Conservation (phyloP, 148 eudicot genomes). For the Selenicereus undatus region DNA sequence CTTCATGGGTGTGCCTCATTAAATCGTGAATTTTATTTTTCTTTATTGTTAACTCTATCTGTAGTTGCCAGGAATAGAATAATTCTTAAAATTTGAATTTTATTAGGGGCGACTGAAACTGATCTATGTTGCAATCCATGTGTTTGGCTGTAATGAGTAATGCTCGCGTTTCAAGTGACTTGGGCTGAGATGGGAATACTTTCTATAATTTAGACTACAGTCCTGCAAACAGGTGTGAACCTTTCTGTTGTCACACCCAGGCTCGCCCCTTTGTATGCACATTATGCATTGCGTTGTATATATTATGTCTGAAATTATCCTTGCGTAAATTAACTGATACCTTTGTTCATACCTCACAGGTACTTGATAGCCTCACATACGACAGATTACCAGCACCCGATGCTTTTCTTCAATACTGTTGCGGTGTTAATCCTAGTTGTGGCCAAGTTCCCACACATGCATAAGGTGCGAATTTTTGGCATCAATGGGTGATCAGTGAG, state of each 20-base stretch:
- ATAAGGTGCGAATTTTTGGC: conserved; percentile 95
- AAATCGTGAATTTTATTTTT: background rate
- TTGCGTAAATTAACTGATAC: background rate
- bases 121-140: too few species aligned
- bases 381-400: conserved; percentile 86
- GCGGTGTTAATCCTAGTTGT: conserved; percentile 71
- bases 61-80: background rate
- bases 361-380: conserved; percentile 96
- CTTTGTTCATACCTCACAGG: conserved; percentile 30
- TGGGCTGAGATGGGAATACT: too few species aligned
- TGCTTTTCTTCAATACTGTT: conserved; percentile 88
- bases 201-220: too few species aligned
- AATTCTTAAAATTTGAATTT: too few species aligned
- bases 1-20: background rate
- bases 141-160: too few species aligned
- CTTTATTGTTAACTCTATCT: background rate
- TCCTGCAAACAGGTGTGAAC: too few species aligned
- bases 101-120: too few species aligned
- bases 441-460: conserved; percentile 96
- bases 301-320: too few species aligned
- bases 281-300: too few species aligned
- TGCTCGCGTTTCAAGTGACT: too few species aligned
- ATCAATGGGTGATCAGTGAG: conserved; percentile 83
- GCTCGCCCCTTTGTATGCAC: too few species aligned
- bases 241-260: too few species aligned